A percentile compares a stretch with the other conserved stretches of the same genome.
Evolutionary conservation across 352 stramenopile genomes (phyloP).

Genomic region (Phytopythium oedochilum): DNA sequence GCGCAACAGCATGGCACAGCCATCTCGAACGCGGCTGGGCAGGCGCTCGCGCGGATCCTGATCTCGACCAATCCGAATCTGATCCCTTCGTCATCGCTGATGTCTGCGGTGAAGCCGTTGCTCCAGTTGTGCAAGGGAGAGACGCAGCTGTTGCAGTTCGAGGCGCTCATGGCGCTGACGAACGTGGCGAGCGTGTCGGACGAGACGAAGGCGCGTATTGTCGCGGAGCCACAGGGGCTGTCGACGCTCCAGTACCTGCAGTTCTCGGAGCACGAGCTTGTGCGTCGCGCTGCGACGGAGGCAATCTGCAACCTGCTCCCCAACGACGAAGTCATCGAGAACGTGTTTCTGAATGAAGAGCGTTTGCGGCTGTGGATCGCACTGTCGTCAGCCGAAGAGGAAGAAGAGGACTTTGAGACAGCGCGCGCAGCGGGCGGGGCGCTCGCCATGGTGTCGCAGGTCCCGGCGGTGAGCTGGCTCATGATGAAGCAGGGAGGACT

Average conservation of each 20-base stretch:
- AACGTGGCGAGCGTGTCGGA: slow-evolving; percentile 95
- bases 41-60: slow-evolving; percentile 94
- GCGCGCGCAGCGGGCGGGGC: slow-evolving; percentile 89
- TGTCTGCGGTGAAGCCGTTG: slow-evolving; percentile 82
- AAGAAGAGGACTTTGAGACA: slow-evolving; percentile 90
- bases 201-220: slow-evolving; percentile 91
- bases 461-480: slow-evolving; percentile 66
- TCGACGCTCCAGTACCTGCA: slow-evolving; percentile 87
- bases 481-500: slow-evolving; percentile 66
- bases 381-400: slow-evolving; percentile 90
- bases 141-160: slow-evolving; percentile 85
- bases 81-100: slow-evolving; percentile 64
- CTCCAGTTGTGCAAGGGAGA: slow-evolving; percentile 94
- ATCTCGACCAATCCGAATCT: slow-evolving; percentile 96
- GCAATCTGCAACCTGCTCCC: slow-evolving; percentile 95
- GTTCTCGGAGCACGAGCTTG: slow-evolving; percentile 97
- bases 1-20: slow-evolving; percentile 71
- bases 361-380: slow-evolving; percentile 93
- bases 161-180: slow-evolving; percentile 96
- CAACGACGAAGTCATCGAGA: slow-evolving; percentile 91
- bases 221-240: slow-evolving; percentile 58
- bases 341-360: slow-evolving; percentile 91
- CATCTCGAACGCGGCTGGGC: slow-evolving; percentile 84
- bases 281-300: slow-evolving; percentile 95
- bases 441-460: slow-evolving; percentile 91